These are phyloP conservation scores for Mycena filopes DNA, from an alignment of 768 basidiomycete genomes.

Conservation along the genomic window DNA sequence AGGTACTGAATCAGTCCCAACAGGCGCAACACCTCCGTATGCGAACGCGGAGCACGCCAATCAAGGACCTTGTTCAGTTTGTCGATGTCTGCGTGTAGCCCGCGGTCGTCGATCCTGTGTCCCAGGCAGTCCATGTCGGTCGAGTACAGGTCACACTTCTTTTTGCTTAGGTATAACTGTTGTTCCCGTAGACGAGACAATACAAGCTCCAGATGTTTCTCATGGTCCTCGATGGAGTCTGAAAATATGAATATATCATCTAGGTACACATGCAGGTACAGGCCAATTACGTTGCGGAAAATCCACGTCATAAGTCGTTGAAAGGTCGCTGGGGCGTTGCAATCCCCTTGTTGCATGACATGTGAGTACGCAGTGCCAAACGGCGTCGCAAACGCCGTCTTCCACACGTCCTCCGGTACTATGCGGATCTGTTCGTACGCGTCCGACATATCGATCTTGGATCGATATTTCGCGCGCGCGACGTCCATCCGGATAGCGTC, in stretches of 20 bases:
- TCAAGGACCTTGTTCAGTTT: not conserved
- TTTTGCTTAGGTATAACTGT: constrained; percentile 44
- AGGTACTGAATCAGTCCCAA: not conserved
- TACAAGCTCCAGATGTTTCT: constrained; percentile 43
- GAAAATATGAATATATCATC: constrained; percentile 57
- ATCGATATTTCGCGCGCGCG: constrained; percentile 24
- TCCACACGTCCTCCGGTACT: constrained; percentile 32
- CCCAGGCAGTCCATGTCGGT: constrained; percentile 29
- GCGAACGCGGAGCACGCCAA: not conserved
- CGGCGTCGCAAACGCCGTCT: constrained; percentile 40
- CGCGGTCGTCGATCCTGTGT: constrained; percentile 43
- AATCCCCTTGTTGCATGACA: constrained; percentile 47
- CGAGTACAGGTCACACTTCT: constrained; percentile 40
- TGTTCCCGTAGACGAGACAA: constrained; percentile 41
- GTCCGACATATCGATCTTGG: constrained; percentile 39
- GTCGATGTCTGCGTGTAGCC: constrained; percentile 42
- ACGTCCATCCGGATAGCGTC: too few relatives aligned
- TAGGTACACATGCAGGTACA: constrained; percentile 54
- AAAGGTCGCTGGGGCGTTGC: constrained; percentile 53
- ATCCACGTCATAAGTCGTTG: constrained; percentile 55
- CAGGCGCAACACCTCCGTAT: not conserved
- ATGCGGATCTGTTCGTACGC: constrained; percentile 49
- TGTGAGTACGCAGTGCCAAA: not conserved
- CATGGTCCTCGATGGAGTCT: constrained; percentile 49
- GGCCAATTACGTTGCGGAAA: constrained; percentile 50